Evolutionary conservation across 73 alveolate species (phyloP).

Genomic region (Paramecium sexaurelia): DNA sequence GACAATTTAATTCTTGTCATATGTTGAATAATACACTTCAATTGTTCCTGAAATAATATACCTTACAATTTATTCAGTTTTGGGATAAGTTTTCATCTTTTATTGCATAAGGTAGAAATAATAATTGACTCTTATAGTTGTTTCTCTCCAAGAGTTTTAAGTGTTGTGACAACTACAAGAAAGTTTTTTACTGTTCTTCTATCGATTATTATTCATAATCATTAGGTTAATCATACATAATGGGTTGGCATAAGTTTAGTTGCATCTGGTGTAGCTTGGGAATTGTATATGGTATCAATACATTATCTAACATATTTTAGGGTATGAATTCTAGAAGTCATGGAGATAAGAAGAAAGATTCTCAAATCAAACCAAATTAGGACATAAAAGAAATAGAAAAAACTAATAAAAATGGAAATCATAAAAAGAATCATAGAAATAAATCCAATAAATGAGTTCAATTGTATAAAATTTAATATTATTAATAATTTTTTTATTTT

Average conservation of each 20-base stretch:
- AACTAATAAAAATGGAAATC: background rate
- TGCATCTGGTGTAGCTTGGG: conserved; percentile 45
- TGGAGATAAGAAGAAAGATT: background rate
- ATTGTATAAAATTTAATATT: too few species aligned
- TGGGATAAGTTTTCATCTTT: conserved; percentile 60
- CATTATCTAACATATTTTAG: background rate
- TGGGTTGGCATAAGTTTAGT: conserved; percentile 58
- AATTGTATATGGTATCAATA: background rate
- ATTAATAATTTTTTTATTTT: too few species aligned
- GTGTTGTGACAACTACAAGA: conserved; percentile 62
- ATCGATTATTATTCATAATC: conserved; percentile 29
- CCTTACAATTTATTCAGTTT: background rate
- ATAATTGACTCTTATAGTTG: background rate
- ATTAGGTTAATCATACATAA: background rate
- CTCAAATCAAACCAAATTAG: background rate
- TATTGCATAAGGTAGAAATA: conserved; percentile 12
- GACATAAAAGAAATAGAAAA: background rate
- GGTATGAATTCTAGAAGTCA: background rate
- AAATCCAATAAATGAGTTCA: too few species aligned
- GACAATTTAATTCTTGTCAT: background rate
- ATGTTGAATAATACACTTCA: background rate
- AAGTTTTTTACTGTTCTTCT: conserved; percentile 60
- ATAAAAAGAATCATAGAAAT: background rate
- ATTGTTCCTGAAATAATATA: background rate
- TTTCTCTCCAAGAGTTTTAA: conserved; percentile 44